phyloP scores from a whole-genome alignment of 768 basidiomycete species.

The Fibroporia radiculosa region DNA sequence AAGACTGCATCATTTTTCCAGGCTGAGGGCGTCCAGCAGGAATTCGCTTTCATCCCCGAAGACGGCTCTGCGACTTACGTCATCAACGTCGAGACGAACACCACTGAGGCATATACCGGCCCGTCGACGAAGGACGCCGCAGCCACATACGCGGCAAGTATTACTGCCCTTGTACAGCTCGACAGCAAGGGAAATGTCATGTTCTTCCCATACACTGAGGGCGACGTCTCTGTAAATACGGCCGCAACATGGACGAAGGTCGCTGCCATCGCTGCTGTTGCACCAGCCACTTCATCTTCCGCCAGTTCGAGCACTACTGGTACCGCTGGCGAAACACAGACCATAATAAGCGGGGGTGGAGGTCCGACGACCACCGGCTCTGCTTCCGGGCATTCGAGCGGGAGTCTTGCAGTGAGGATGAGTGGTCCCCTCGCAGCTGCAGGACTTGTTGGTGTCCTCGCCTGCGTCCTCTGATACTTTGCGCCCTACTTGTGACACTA shows the following conservation, averaged over 20 bases:
- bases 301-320: neutral
- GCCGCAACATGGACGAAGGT: conserved; percentile 44
- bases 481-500: neutral
- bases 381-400: neutral
- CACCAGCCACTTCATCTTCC: conserved; percentile 26
- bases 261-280: conserved; percentile 34
- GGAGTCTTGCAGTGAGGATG: neutral
- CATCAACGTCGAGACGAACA: conserved; percentile 66
- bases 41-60: conserved; percentile 73
- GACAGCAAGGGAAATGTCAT: conserved; percentile 50
- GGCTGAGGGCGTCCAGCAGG: conserved; percentile 49
- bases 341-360: neutral
- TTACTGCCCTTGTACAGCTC: conserved; percentile 58
- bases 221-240: conserved; percentile 34
- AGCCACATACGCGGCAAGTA: conserved; percentile 59
- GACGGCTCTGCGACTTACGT: conserved; percentile 69
- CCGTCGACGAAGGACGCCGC: conserved; percentile 51
- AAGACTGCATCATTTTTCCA: conserved; percentile 67
- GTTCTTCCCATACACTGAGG: conserved; percentile 50
- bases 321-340: neutral
- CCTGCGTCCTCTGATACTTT: neutral
- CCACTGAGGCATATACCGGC: conserved; percentile 51
- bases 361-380: neutral
- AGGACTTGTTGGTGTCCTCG: neutral
- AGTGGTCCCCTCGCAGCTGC: neutral